Conservation (phyloP, 257 asterid species). For the Craterostigma plantagineum region DNA sequence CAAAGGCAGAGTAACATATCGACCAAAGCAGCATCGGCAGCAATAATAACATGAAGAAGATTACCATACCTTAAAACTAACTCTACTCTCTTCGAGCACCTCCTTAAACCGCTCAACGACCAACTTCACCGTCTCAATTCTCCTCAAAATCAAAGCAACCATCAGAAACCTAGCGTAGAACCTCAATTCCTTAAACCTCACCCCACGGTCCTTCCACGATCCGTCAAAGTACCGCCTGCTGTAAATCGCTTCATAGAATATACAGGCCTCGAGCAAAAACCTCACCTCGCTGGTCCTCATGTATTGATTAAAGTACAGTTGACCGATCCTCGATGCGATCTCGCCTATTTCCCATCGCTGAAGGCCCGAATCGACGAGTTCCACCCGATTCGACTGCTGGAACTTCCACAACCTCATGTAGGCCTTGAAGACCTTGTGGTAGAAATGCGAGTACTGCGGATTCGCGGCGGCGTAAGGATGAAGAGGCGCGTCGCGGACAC, state of each 20-base stretch:
- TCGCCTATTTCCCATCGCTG: slow-evolving; percentile 98
- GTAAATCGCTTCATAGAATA: slow-evolving; percentile 85
- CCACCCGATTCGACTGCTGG: slow-evolving; percentile 75
- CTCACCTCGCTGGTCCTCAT: slow-evolving; percentile 87
- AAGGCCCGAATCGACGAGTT: slow-evolving; percentile 54
- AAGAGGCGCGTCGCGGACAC: slow-evolving; percentile 86
- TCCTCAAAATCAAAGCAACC: slow-evolving; percentile 69
- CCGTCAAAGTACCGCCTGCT: slow-evolving; percentile 67
- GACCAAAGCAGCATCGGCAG: too few relatives aligned
- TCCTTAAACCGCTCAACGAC: slow-evolving; percentile 56
- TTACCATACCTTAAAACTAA: slow-evolving; percentile 55
- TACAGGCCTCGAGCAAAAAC: slow-evolving; percentile 72
- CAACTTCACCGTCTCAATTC: slow-evolving; percentile 59
- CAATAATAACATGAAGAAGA: background rate
- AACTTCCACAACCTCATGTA: slow-evolving; percentile 79
- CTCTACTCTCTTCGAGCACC: slow-evolving; percentile 64
- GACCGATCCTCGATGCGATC: slow-evolving; percentile 97
- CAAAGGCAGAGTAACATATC: too few relatives aligned
- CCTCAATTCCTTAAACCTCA: slow-evolving; percentile 89
- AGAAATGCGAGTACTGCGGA: slow-evolving; percentile 38
- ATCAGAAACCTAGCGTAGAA: slow-evolving; percentile 82
- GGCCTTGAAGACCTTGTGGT: slow-evolving; percentile 75
- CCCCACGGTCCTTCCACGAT: slow-evolving; percentile 53
- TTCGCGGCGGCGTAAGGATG: slow-evolving; percentile 53
- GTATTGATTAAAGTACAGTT: slow-evolving; percentile 76